phyloP scores from a whole-genome alignment of 177 flowering plant genomes.

The Vitis hybrid region DNA sequence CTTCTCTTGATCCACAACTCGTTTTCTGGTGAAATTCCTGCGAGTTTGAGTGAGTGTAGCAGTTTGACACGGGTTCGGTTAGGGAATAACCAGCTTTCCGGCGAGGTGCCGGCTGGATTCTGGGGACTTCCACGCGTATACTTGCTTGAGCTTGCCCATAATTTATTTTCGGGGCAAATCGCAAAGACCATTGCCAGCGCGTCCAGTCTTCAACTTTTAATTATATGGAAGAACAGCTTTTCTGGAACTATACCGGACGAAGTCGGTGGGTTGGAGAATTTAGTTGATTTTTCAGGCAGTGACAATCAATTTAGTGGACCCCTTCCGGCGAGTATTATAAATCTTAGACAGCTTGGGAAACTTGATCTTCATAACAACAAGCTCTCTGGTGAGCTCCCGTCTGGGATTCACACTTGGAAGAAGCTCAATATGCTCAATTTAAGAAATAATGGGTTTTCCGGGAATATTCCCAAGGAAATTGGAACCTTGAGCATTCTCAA shows the following conservation, averaged over 20 bases:
- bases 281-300: slow-evolving; percentile 38
- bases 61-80: slow-evolving; percentile 54
- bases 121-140: slow-evolving; percentile 70
- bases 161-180: slow-evolving; percentile 49
- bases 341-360: slow-evolving; percentile 37
- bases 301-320: slow-evolving; percentile 42
- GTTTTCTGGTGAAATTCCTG: slow-evolving; percentile 58
- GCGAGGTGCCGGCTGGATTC: slow-evolving; percentile 54
- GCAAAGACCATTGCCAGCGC: slow-evolving; percentile 45
- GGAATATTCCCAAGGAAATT: slow-evolving; percentile 53
- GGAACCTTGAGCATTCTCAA: slow-evolving; percentile 51
- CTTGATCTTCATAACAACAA: slow-evolving; percentile 54
- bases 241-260: slow-evolving; percentile 53
- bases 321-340: slow-evolving; percentile 44
- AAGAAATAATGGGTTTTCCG: slow-evolving; percentile 44
- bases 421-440: slow-evolving; percentile 60
- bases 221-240: slow-evolving; percentile 43
- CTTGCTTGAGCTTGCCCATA: slow-evolving; percentile 49
- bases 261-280: slow-evolving; percentile 43
- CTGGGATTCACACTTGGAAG: slow-evolving; percentile 40
- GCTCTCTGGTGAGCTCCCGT: slow-evolving; percentile 51
- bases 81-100: slow-evolving; percentile 46
- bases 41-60: slow-evolving; percentile 36
- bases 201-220: slow-evolving; percentile 35
- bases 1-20: slow-evolving; percentile 44